A percentile compares a stretch with the other conserved stretches of the same genome.
Evolutionary conservation across 345 rosid species (phyloP).

Genomic region (Raphanus raphanistrum): DNA sequence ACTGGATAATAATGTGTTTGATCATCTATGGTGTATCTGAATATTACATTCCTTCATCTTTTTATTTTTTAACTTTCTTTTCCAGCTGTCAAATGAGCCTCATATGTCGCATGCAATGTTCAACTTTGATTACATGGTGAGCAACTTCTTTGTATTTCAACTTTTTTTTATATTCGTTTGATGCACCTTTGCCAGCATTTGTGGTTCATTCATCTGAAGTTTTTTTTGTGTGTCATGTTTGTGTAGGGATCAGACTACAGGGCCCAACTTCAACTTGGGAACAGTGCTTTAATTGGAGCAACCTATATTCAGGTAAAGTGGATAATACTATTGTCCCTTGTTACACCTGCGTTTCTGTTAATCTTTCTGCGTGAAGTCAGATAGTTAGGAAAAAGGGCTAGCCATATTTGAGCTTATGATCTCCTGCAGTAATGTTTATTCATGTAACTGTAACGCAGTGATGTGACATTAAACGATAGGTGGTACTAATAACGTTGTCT

Average conservation of each 20-base stretch:
- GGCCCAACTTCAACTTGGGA: constrained; percentile 81
- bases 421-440: background rate
- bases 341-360: background rate
- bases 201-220: constrained; percentile 8
- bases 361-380: background rate
- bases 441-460: background rate
- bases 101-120: constrained; percentile 86
- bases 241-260: constrained; percentile 79
- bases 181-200: background rate
- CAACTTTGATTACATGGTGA: constrained; percentile 94
- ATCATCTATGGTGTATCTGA: background rate
- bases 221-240: background rate
- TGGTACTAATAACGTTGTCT: too few species aligned
- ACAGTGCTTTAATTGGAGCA: constrained; percentile 82
- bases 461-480: too few species aligned
- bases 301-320: constrained; percentile 88
- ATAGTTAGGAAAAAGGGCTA: background rate
- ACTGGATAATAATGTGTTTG: background rate
- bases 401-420: background rate
- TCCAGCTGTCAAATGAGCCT: constrained; percentile 76
- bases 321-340: constrained; percentile 1
- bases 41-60: background rate
- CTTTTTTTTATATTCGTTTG: background rate
- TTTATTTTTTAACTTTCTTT: constrained; percentile 31
- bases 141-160: background rate